Percentiles rank a stretch among this genome's conserved stretches.
phyloP scores from a whole-genome alignment of 805 yeast species.

The Ogataea sp. region DNA sequence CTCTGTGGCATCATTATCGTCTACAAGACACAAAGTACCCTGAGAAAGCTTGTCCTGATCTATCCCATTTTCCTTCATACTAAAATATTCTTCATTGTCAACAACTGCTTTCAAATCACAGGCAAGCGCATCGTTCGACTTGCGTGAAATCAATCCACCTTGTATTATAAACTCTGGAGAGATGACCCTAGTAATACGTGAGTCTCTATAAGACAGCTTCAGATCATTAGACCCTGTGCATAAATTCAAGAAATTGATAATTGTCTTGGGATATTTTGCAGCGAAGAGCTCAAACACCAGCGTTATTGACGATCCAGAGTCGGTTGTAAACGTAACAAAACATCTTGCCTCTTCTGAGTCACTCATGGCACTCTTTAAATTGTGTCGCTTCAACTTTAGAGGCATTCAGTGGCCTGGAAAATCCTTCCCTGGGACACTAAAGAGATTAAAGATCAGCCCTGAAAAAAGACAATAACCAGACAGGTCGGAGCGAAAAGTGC shows the following conservation, averaged over 20 bases:
- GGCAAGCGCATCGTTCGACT: background rate
- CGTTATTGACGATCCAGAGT: slow-evolving; percentile 1
- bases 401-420: too few relatives aligned
- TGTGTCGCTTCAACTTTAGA: too few relatives aligned
- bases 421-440: too few relatives aligned
- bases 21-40: background rate
- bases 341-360: background rate
- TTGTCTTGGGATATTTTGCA: slow-evolving; percentile 8
- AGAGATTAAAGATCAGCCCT: too few relatives aligned
- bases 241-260: slow-evolving; percentile 6
- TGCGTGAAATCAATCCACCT: slow-evolving; percentile 12
- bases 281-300: slow-evolving; percentile 7
- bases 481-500: slow-evolving; percentile 1
- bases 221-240: slow-evolving; percentile 9
- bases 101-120: background rate
- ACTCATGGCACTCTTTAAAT: background rate
- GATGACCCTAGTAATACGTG: slow-evolving; percentile 15
- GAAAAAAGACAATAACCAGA: too few relatives aligned
- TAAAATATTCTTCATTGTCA: slow-evolving; percentile 6
- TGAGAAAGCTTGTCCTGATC: too few relatives aligned
- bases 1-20: background rate
- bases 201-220: slow-evolving; percentile 9
- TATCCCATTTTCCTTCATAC: too few relatives aligned
- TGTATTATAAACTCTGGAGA: slow-evolving; percentile 23
- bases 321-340: slow-evolving; percentile 3